Evolutionary conservation across 2,329 filamentous ascomycete genomes (phyloP).

Genomic region (Thyridium curvatum): DNA sequence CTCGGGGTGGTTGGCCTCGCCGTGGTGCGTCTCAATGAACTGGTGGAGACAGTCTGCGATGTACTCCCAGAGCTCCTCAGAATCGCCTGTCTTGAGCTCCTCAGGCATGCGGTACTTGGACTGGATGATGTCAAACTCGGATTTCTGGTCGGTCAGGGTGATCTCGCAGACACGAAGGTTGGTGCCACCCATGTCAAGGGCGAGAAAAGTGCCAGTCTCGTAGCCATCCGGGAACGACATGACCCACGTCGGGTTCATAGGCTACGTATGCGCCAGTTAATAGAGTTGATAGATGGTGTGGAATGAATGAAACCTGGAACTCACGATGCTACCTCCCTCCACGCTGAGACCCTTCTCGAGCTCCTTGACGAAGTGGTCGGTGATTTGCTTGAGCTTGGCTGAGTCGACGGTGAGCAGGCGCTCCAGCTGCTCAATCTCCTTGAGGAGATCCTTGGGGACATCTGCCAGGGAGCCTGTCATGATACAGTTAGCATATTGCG

Average conservation of each 20-base stretch:
- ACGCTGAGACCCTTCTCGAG: conserved; percentile 80
- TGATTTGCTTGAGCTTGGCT: conserved; percentile 81
- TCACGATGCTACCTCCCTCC: conserved; percentile 87
- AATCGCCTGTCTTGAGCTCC: conserved; percentile 78
- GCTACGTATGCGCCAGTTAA: conserved; percentile 42
- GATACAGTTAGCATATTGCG: not conserved
- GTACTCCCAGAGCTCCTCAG: conserved; percentile 90
- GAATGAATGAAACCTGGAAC: conserved; percentile 26
- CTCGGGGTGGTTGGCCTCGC: conserved; percentile 53
- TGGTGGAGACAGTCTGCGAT: conserved; percentile 88
- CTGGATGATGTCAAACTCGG: conserved; percentile 90
- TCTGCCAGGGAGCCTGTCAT: conserved; percentile 80
- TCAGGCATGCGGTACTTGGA: conserved; percentile 94
- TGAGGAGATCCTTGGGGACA: conserved; percentile 75
- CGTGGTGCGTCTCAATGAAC: conserved; percentile 82
- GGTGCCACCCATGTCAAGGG: conserved; percentile 93
- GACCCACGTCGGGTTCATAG: conserved; percentile 98
- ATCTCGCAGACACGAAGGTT: conserved; percentile 95
- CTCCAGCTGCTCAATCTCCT: conserved; percentile 79
- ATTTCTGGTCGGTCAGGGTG: conserved; percentile 77
- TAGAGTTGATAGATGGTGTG: no score
- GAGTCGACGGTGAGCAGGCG: conserved; percentile 73
- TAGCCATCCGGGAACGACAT: conserved; percentile 82
- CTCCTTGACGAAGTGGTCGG: conserved; percentile 82
- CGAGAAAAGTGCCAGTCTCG: conserved; percentile 82